Percentiles rank a stretch among this genome's conserved stretches.
These are phyloP conservation scores for Xylaria sp. DNA, from an alignment of 2,329 filamentous ascomycete genomes.

Conservation along the genomic window DNA sequence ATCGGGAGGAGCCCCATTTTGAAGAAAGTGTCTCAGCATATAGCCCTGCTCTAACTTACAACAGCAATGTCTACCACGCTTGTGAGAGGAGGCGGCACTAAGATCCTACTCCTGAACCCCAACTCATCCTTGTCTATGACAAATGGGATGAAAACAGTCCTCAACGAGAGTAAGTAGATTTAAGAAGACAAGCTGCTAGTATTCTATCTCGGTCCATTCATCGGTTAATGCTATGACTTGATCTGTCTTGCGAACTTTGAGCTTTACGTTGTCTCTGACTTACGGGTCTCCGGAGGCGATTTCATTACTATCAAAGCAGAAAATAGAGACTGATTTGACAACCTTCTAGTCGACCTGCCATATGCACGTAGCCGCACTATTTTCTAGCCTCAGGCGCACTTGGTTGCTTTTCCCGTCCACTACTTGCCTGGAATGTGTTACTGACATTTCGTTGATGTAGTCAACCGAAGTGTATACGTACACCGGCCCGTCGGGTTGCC, in stretches of 20 bases:
- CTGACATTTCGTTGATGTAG: slow-evolving; percentile 45
- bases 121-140: slow-evolving; percentile 83
- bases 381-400: not conserved
- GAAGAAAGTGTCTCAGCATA: slow-evolving; percentile 6
- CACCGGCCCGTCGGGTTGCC: slow-evolving; percentile 70
- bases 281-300: not conserved
- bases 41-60: not conserved
- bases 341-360: slow-evolving; percentile 48
- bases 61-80: slow-evolving; percentile 40
- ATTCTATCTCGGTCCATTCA: not conserved
- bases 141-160: slow-evolving; percentile 64
- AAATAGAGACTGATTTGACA: not conserved
- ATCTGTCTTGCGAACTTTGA: not conserved
- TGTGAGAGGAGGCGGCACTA: slow-evolving; percentile 50
- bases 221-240: not conserved
- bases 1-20: not conserved
- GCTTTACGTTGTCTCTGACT: not conserved
- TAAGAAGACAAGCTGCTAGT: not conserved
- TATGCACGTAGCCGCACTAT: slow-evolving; percentile 45
- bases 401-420: not conserved
- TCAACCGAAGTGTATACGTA: slow-evolving; percentile 67
- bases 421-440: too few species aligned
- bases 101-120: slow-evolving; percentile 79
- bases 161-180: slow-evolving; percentile 50
- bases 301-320: not conserved